phyloP scores from a whole-genome alignment of 202 grass and related monocot species.

The Saccharum hybrid region DNA sequence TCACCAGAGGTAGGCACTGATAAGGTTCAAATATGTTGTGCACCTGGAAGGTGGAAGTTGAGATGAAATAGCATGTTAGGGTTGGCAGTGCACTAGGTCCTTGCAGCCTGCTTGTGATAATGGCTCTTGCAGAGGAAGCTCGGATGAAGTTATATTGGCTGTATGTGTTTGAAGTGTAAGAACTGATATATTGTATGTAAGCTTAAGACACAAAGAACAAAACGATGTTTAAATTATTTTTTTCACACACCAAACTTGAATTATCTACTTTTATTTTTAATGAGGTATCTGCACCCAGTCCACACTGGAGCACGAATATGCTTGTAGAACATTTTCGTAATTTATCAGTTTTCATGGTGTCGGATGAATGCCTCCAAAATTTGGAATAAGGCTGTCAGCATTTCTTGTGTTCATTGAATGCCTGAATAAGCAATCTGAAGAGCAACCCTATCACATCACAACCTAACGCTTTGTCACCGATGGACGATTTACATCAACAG shows the following conservation, averaged over 20 bases:
- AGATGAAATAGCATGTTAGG: conserved; percentile 5
- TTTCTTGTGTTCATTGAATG: too few relatives aligned
- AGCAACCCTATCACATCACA: too few relatives aligned
- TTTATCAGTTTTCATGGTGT: neutral
- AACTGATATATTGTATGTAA: neutral
- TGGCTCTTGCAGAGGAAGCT: neutral
- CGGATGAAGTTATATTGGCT: neutral
- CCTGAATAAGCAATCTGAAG: too few relatives aligned
- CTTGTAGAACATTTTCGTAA: neutral
- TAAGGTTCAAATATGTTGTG: neutral
- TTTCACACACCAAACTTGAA: neutral
- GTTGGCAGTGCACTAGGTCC: neutral
- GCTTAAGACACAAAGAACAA: neutral
- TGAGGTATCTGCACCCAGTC: neutral
- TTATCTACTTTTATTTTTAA: neutral
- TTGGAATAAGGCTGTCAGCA: neutral
- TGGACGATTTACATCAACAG: too few relatives aligned
- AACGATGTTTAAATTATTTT: neutral
- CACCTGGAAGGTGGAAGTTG: neutral
- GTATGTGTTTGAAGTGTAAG: conserved; percentile 12
- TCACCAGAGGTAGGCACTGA: neutral
- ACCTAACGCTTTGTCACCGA: too few relatives aligned
- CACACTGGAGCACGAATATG: neutral
- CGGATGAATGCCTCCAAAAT: neutral
- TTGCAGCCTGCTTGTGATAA: neutral